Base-by-base conservation (phyloP, 2,329 filamentous ascomycete species). In the Bipolaris zeicola region DNA sequence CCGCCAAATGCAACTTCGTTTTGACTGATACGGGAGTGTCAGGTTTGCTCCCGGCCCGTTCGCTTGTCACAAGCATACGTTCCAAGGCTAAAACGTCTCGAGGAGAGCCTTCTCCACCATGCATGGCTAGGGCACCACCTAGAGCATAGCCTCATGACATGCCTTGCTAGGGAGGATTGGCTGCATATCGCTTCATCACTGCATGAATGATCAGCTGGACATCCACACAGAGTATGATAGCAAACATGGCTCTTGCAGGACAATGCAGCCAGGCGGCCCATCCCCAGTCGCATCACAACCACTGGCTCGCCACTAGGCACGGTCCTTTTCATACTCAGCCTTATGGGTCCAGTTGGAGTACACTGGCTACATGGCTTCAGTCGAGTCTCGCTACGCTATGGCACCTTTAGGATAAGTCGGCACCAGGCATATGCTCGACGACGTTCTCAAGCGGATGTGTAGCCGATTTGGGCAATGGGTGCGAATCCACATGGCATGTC, bases 151-250 rank as follows among this genome's bases (percentile, higher is more conserved):
- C 53, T 48, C 55, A 53, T 57, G 58, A 60, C 56, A 34, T 58
- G 48, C 51, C 58, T 56, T 49, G 22, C 26, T 28, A 50, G 24
- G 55, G 26, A 47, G 43, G 33, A 45, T 39, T 51, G 49, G 52
- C 50, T 44, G 59, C 57, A 55, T 49, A 34, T 58, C 57, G 58
- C 36, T 49, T 46, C 31, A 55, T 55, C 50, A 50, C 48, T 50
- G 38, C 46, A 38, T 39, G 26, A 37, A 24, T 52, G 52, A 52
- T 58, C 57, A 60, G 48, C 48, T 49, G 45, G 44, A 52, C 50
- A 33, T 20, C 26, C 28, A 18, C 14, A 39, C 33, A 42, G 52
- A 45, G 37, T 49, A 33, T 38, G 49, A 49, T 58, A 54, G 49
- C 16, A 26, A 42, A 46, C 49, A 46, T 58, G 46, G 42, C 36